Evolutionary conservation across 1,284 basidiomycete genomes (phyloP), one percentile per base, ranked within the genome.

Genomic region (Pisolithus thermaeus): DNA sequence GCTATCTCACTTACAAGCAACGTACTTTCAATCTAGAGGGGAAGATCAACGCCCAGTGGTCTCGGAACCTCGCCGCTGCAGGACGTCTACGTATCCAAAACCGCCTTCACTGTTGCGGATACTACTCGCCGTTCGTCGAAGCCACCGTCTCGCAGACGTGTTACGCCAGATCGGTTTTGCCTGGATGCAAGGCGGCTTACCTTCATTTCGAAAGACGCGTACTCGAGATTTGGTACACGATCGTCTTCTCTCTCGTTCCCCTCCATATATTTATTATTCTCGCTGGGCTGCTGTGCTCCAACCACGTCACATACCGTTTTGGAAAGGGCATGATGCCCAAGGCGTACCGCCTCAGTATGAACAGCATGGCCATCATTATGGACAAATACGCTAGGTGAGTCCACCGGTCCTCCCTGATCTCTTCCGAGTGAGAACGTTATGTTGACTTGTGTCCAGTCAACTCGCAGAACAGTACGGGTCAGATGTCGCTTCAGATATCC

Each of bases 241-340:
- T 68, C 42, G 62, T 71, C 7, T 78, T 78, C 57, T 58, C 68
- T n/a, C 65, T 78, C 22, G 74, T 77, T 23, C 73, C 74, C 4
- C 61, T 68, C 18, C 75, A 78, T 40, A 59, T 79, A 47, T 58
- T 61, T 12, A 68, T 73, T 61, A 75, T 78, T 54, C 49, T 77
- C 51, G 62, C 69, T 2, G 69, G 66, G 7, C 60, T 79, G 38
- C 61, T 78, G 35, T 78, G 74, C 59, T 71, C 73, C n/a, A 77
- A 77, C 61, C 75, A 78, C 53, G 67, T 79, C 56, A 79, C 77
- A 12, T 78, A 79, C 58, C 66, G 76, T 44, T 78, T 79, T 60
- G 75, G 75, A 9, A 78, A 78, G 62, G 77, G 77, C 36, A 66
- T 77, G 60, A 77, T 74, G 54, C 77, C 76, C 38, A 73, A 76